Conservation (phyloP, 768 basidiomycete genomes). For the Suillus weaverae region DNA sequence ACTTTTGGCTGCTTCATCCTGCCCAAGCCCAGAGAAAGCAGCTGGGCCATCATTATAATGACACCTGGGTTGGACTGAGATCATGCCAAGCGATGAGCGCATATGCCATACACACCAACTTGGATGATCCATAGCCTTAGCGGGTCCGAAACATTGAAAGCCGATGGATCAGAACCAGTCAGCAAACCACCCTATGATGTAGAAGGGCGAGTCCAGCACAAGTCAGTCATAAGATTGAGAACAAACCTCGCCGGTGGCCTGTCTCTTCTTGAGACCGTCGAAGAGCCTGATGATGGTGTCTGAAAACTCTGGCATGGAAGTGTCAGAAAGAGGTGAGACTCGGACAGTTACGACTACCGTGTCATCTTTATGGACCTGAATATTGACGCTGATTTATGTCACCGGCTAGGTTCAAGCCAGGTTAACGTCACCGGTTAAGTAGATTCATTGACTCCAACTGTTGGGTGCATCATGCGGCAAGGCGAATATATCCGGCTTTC, state of each 20-base stretch:
- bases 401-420: not conserved
- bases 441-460: too few relatives aligned
- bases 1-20: conserved; percentile 88
- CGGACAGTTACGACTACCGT: not conserved
- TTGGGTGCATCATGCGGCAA: not conserved
- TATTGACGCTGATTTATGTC: not conserved
- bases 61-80: conserved; percentile 39
- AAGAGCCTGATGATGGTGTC: conserved; percentile 38
- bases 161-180: conserved; percentile 69
- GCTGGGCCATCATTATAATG: conserved; percentile 83
- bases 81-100: not conserved
- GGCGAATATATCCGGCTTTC: not conserved
- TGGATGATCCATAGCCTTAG: conserved; percentile 77
- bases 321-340: conserved; percentile 23
- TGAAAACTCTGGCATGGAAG: conserved; percentile 43
- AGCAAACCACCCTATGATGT: conserved; percentile 68
- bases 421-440: too few relatives aligned
- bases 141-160: conserved; percentile 65
- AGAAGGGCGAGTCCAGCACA: not conserved
- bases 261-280: conserved; percentile 20
- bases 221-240: not conserved
- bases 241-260: conserved; percentile 30
- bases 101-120: conserved; percentile 47
- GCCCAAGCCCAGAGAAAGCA: conserved; percentile 62
- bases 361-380: not conserved